Conservation (phyloP, 2,329 filamentous ascomycete species). For the Neurospora sp. region DNA sequence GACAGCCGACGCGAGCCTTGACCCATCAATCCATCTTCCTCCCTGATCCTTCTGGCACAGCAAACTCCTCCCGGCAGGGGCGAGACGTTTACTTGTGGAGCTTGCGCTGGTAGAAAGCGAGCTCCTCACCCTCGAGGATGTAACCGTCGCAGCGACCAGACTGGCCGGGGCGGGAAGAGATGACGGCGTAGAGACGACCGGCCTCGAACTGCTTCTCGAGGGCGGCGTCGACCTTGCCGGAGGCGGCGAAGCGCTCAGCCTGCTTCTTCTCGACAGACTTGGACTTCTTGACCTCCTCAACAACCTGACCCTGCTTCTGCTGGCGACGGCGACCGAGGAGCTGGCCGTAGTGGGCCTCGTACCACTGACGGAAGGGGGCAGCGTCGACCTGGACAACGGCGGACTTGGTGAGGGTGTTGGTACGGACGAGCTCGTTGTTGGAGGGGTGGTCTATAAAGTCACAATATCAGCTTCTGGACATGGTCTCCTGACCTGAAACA, state of each 20-base stretch:
- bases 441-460: constrained; percentile 66
- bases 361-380: constrained; percentile 99
- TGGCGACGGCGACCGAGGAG: constrained; percentile 82
- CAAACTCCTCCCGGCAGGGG: constrained; percentile 2
- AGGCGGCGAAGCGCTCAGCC: constrained; percentile 68
- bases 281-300: constrained; percentile 80
- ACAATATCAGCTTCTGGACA: constrained; percentile 4
- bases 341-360: constrained; percentile 98
- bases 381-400: constrained; percentile 99
- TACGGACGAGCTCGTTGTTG: constrained; percentile 99
- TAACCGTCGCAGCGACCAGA: constrained; percentile 95
- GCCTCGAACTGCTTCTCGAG: constrained; percentile 99
- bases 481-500: background rate
- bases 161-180: constrained; percentile 91
- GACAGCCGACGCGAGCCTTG: constrained; percentile 15
- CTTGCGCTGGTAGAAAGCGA: constrained; percentile 99
- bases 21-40: constrained; percentile 9
- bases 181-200: constrained; percentile 89
- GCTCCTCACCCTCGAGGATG: constrained; percentile 97
- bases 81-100: constrained; percentile 73
- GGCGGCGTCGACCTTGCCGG: constrained; percentile 85
- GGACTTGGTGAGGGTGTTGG: constrained; percentile 98
- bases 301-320: constrained; percentile 61
- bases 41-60: constrained; percentile 8
- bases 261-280: constrained; percentile 96